Evolutionary conservation across 1,284 basidiomycete genomes (phyloP).

Genomic region (Cerrena zonata): DNA sequence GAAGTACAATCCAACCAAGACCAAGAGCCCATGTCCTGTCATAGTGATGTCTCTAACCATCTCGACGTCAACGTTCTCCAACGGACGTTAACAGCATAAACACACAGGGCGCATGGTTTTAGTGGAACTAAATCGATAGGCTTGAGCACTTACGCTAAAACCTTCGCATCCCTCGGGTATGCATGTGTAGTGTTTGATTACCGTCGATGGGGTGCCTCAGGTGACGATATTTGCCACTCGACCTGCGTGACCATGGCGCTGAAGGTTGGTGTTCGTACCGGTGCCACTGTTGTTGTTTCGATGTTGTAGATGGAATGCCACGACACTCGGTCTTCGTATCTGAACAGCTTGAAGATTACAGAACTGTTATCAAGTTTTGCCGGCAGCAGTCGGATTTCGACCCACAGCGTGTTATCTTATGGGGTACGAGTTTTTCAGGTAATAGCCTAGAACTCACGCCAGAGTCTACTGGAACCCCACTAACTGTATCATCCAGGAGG

Average conservation of each 20-base stretch:
- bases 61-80: neutral
- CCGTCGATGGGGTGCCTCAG: slow-evolving; percentile 35
- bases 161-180: slow-evolving; percentile 29
- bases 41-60: slow-evolving; percentile 30
- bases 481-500: slow-evolving; percentile 23
- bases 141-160: slow-evolving; percentile 29
- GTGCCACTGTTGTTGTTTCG: neutral
- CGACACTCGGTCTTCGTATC: slow-evolving; percentile 26
- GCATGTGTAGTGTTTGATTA: slow-evolving; percentile 37
- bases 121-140: slow-evolving; percentile 31
- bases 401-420: slow-evolving; percentile 28
- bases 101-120: slow-evolving; percentile 32
- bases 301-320: slow-evolving; percentile 28
- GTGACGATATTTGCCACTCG: slow-evolving; percentile 15
- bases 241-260: neutral
- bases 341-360: slow-evolving; percentile 38
- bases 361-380: slow-evolving; percentile 32
- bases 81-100: neutral
- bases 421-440: slow-evolving; percentile 33
- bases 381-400: slow-evolving; percentile 29
- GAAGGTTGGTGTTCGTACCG: neutral
- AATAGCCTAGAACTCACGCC: neutral
- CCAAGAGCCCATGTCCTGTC: slow-evolving; percentile 22
- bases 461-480: neutral
- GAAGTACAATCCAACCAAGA: slow-evolving; percentile 22